Conservation (phyloP, 163 green algal species). For the Coccomyxa subellipsoidea region DNA sequence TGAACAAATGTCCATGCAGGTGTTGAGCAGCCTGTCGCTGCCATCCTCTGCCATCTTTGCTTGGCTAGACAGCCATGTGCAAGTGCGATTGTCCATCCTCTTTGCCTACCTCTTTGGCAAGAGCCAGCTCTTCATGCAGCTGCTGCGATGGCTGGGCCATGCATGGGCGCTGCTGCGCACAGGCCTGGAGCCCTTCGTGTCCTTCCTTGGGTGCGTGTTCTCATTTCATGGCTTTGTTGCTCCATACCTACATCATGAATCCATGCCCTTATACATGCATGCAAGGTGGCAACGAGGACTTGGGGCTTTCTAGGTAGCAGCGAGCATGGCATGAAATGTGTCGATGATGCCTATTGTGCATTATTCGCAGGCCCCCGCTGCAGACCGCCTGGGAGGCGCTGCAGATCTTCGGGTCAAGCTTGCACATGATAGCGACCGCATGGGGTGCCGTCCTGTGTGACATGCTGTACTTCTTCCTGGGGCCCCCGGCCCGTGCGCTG, state of each 20-base stretch:
- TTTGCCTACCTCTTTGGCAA: conserved; percentile 80
- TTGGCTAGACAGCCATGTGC: conserved; percentile 79
- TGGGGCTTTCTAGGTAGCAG: no score
- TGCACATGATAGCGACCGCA: neutral
- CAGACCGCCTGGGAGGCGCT: neutral
- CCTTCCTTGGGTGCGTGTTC: neutral
- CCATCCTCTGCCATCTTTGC: conserved; percentile 56
- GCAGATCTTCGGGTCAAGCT: neutral
- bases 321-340: no score
- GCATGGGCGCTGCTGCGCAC: conserved; percentile 15
- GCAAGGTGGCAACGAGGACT: no score
- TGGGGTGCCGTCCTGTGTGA: neutral
- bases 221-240: neutral
- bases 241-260: conserved; percentile 2
- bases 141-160: conserved; percentile 32
- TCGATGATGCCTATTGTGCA: neutral
- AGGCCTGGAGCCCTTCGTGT: neutral
- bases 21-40: conserved; percentile 53
- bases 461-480: neutral
- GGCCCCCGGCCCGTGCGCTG: neutral
- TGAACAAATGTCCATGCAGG: no score
- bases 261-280: no score
- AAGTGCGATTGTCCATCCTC: conserved; percentile 70
- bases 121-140: conserved; percentile 47
- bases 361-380: conserved; percentile 2